A percentile compares a stretch with the other conserved stretches of the same genome.
Conservation (phyloP, 2,329 filamentous ascomycete species). For the Hypomyces rosellus region DNA sequence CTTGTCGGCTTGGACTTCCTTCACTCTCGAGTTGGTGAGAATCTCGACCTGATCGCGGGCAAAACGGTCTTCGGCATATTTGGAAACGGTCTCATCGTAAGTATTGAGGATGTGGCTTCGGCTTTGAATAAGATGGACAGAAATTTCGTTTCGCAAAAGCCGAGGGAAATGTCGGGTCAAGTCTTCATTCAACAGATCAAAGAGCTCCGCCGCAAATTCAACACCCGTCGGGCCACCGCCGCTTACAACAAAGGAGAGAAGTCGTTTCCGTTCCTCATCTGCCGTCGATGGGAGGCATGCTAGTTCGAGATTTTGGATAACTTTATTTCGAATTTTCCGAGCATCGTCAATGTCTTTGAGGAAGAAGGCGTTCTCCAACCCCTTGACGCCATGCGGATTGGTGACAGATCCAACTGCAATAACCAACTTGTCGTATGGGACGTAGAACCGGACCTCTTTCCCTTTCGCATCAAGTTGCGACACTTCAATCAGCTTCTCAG, state of each 20-base stretch:
- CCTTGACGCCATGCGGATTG: conserved; percentile 93
- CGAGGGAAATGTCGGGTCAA: conserved; percentile 76
- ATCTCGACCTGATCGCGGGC: conserved; percentile 87
- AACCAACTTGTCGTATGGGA: conserved; percentile 95
- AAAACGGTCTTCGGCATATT: conserved; percentile 87
- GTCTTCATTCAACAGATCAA: conserved; percentile 94
- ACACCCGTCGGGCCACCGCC: conserved; percentile 95
- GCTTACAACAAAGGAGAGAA: conserved; percentile 93
- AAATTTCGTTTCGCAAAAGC: conserved; percentile 93
- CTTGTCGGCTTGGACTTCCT: conserved; percentile 75
- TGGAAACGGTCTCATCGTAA: conserved; percentile 89
- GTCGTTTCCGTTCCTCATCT: conserved; percentile 77
- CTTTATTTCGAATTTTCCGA: conserved; percentile 76
- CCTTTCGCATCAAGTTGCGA: conserved; percentile 66
- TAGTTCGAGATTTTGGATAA: conserved; percentile 82
- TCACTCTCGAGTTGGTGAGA: conserved; percentile 86
- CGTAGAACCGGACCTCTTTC: conserved; percentile 75
- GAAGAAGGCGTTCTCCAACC: conserved; percentile 88
- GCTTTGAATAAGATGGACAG: conserved; percentile 93
- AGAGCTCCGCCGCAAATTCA: conserved; percentile 94
- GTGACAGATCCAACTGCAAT: conserved; percentile 87
- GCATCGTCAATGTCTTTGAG: conserved; percentile 94
- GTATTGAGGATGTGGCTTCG: conserved; percentile 94
- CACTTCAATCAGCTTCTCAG: conserved; percentile 82
- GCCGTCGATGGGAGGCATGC: conserved; percentile 88